Percentiles rank a stretch among this genome's conserved stretches.
Conservation (phyloP, 2,329 filamentous ascomycete species). For the Epichloe amarillans region DNA sequence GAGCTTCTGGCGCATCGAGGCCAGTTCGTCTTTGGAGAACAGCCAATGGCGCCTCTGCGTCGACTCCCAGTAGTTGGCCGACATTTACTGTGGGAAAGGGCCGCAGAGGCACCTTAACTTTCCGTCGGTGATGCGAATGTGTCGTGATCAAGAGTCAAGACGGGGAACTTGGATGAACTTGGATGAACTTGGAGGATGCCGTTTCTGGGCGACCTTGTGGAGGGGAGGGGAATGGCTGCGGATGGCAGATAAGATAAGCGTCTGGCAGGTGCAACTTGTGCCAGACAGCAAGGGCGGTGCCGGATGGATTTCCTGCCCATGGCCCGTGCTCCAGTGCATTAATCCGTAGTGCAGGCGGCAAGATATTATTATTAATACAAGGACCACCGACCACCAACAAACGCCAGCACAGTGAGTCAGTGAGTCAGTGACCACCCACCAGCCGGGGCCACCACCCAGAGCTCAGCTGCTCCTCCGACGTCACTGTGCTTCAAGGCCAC, state of each 20-base stretch:
- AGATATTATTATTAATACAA: too few species aligned
- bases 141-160: neutral
- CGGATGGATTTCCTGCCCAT: too few species aligned
- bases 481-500: conserved; percentile 3
- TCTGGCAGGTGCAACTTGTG: too few species aligned
- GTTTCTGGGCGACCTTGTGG: neutral
- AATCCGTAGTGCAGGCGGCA: too few species aligned
- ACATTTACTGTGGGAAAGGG: conserved; percentile 42
- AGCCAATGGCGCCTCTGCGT: conserved; percentile 86
- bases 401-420: too few species aligned
- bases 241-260: neutral
- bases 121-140: neutral
- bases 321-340: too few species aligned
- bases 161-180: neutral
- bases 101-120: conserved; percentile 4
- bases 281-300: too few species aligned
- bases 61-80: conserved; percentile 93
- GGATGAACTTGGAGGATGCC: neutral
- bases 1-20: conserved; percentile 59
- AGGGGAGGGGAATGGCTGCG: too few species aligned
- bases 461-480: conserved; percentile 2
- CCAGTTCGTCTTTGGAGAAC: conserved; percentile 71
- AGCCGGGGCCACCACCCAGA: neutral
- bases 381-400: too few species aligned
- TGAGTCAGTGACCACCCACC: too few species aligned